Evolutionary conservation across 768 basidiomycete genomes (phyloP).

Genomic region (Gloeopeniophorella convolvens): DNA sequence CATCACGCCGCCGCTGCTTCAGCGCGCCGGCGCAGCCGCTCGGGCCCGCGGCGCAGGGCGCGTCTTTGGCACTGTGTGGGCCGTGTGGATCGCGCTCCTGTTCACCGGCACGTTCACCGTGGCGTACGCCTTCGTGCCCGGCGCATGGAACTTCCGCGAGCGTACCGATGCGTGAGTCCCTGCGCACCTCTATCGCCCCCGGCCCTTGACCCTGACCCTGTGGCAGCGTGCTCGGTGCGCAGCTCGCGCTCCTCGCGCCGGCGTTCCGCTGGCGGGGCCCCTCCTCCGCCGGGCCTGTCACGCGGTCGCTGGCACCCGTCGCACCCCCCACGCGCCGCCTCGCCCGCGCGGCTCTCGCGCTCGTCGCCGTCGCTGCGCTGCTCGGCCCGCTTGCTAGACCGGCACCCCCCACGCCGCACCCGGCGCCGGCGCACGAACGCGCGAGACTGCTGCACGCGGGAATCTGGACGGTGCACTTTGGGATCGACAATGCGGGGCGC

Average conservation of each 20-base stretch:
- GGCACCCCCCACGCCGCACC: conserved; percentile 7
- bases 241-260: conserved; percentile 44
- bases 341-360: conserved; percentile 17
- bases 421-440: conserved; percentile 49
- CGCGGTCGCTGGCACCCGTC: neutral
- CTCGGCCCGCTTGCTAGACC: conserved; percentile 14
- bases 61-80: conserved; percentile 50
- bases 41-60: conserved; percentile 33
- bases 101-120: conserved; percentile 76
- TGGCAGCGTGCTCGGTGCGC: conserved; percentile 46
- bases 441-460: conserved; percentile 70
- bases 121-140: conserved; percentile 88
- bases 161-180: conserved; percentile 60
- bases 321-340: conserved; percentile 5
- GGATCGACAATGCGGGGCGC: conserved; percentile 63
- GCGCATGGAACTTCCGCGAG: conserved; percentile 68
- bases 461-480: conserved; percentile 93
- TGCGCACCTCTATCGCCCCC: neutral
- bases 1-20: conserved; percentile 48
- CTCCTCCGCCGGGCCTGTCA: neutral
- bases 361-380: conserved; percentile 19
- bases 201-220: neutral
- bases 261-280: conserved; percentile 38
- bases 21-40: conserved; percentile 36
- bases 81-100: conserved; percentile 54